A percentile compares a stretch with the other conserved stretches of the same genome.
phyloP scores from a whole-genome alignment of 352 stramenopile genomes.

The Phytophthora pluvialis region DNA sequence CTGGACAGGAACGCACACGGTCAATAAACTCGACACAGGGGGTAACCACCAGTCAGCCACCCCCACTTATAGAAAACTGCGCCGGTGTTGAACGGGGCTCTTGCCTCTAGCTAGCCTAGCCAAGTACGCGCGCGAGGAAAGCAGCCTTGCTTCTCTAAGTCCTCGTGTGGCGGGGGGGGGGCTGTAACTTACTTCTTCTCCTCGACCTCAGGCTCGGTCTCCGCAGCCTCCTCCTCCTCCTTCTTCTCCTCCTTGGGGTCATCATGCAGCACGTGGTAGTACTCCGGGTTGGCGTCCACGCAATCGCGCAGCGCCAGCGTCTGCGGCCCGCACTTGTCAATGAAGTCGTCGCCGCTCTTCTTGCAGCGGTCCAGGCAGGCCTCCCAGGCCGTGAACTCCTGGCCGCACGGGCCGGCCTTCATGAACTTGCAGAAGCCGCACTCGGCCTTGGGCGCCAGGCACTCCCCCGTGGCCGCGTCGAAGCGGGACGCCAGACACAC shows the following conservation, averaged over 20 bases:
- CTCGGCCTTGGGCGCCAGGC: conserved; percentile 73
- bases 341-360: conserved; percentile 74
- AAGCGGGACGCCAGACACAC: conserved; percentile 77
- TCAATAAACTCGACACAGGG: conserved; percentile 3
- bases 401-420: conserved; percentile 86
- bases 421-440: conserved; percentile 93
- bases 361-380: conserved; percentile 83
- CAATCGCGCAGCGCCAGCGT: conserved; percentile 85
- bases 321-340: conserved; percentile 77
- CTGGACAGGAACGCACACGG: too few relatives aligned
- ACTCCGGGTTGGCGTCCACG: conserved; percentile 88
- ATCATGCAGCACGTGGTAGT: conserved; percentile 87
- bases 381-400: conserved; percentile 85
- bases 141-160: conserved; percentile 31
- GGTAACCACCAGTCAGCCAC: conserved; percentile 28
- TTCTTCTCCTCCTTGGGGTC: conserved; percentile 45
- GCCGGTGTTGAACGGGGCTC: conserved; percentile 23
- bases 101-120: conserved; percentile 19
- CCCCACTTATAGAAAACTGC: conserved; percentile 25
- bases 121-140: conserved; percentile 12
- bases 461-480: conserved; percentile 57
- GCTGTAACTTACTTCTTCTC: conserved; percentile 27
- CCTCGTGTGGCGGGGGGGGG: conserved; percentile 12
- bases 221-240: conserved; percentile 8
- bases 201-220: conserved; percentile 14